These are phyloP conservation scores for Phialophora expanda DNA, from an alignment of 2,329 filamentous ascomycete species.

Conservation along the genomic window DNA sequence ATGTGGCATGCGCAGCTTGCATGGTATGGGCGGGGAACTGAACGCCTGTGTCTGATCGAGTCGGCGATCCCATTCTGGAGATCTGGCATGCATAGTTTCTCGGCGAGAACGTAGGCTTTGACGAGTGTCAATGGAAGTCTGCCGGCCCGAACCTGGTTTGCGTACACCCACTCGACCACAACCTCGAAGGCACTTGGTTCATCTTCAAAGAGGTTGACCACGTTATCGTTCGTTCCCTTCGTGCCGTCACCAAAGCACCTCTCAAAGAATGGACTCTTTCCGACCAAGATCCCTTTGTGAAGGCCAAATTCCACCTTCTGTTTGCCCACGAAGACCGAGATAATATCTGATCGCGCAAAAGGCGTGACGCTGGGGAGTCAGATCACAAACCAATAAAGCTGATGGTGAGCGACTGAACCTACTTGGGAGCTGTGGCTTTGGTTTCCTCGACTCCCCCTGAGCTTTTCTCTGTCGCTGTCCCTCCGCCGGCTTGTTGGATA, in stretches of 20 bases:
- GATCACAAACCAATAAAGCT: neutral
- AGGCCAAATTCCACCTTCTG: conserved; percentile 15
- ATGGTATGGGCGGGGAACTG: too few relatives aligned
- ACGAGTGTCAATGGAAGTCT: neutral
- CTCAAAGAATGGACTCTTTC: conserved; percentile 23
- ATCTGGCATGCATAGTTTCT: conserved; percentile 18
- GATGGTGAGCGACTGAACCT: neutral
- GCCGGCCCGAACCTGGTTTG: neutral
- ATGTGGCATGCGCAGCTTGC: neutral
- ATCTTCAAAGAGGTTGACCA: conserved; percentile 24
- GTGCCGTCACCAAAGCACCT: conserved; percentile 21
- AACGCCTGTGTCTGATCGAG: neutral
- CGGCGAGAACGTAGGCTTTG: conserved; percentile 16
- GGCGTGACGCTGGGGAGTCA: neutral
- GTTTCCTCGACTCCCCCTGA: neutral
- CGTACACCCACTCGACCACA: conserved; percentile 28
- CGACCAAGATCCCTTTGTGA: conserved; percentile 22
- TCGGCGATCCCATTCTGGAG: conserved; percentile 24
- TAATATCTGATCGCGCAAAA: conserved; percentile 1
- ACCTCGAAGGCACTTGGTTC: conserved; percentile 18
- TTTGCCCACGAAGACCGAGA: conserved; percentile 26
- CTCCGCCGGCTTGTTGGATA: neutral
- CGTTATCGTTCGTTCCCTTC: conserved; percentile 18
- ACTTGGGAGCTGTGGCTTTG: neutral
- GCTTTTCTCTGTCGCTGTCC: neutral